Percentiles rank a stretch among this genome's conserved stretches.
Conservation (phyloP, 441 rosid genomes). For the Melastoma candidum region DNA sequence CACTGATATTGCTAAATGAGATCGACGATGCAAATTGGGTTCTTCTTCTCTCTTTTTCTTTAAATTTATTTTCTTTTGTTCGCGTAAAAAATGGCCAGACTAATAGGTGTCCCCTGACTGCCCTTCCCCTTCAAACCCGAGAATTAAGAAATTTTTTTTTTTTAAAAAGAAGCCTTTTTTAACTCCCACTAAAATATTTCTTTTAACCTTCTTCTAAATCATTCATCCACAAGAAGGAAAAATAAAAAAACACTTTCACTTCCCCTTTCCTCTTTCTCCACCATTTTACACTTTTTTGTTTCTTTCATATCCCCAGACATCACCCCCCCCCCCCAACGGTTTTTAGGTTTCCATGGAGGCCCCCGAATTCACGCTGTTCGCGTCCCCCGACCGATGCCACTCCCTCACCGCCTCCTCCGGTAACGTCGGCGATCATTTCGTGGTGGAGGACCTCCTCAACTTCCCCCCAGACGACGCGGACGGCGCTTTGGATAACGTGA, state of each 20-base stretch:
- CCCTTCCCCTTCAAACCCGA: background rate
- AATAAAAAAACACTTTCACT: background rate
- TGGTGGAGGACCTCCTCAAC: conserved; percentile 81
- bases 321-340: background rate
- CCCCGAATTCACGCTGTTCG: conserved; percentile 38
- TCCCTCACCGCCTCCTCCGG: conserved; percentile 14
- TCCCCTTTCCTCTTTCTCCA: background rate
- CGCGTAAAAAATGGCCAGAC: no score
- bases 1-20: no score
- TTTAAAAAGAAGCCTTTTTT: background rate
- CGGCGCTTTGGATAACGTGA: conserved; percentile 3
- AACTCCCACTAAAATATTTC: no score
- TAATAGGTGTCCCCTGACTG: background rate
- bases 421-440: conserved; percentile 57
- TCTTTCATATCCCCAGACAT: background rate
- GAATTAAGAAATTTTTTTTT: no score
- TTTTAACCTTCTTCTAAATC: no score
- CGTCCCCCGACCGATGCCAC: conserved; percentile 28
- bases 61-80: no score
- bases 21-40: no score
- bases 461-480: conserved; percentile 49
- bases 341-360: conserved; percentile 30
- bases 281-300: background rate
- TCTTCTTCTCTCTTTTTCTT: no score
- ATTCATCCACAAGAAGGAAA: no score